Evolutionary conservation across 345 rosid genomes (phyloP).

Genomic region (Salix suchowensis): DNA sequence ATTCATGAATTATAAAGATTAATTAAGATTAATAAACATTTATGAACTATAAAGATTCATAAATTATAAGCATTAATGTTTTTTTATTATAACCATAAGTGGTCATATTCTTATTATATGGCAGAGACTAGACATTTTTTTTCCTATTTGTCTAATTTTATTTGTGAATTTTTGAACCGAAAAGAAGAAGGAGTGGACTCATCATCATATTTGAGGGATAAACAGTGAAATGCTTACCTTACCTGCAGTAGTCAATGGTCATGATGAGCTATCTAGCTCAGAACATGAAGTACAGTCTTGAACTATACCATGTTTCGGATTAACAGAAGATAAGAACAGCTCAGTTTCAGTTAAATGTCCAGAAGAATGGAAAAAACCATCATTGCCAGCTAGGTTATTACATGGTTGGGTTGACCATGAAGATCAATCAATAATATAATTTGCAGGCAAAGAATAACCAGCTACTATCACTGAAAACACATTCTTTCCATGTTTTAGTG

Average conservation of each 20-base stretch:
- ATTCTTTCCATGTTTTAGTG: slow-evolving; percentile 84
- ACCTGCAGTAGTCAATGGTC: not conserved
- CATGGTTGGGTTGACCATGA: slow-evolving; percentile 28
- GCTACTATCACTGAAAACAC: slow-evolving; percentile 41
- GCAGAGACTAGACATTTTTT: no score
- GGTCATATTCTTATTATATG: no score
- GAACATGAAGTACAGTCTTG: not conserved
- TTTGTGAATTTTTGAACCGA: no score
- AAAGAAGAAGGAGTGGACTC: no score
- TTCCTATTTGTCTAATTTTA: no score
- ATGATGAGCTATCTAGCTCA: not conserved
- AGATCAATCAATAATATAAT: slow-evolving; percentile 10
- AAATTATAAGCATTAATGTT: no score
- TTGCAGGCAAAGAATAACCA: slow-evolving; percentile 13
- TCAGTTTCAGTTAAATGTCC: not conserved
- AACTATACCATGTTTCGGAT: not conserved
- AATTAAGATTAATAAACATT: no score
- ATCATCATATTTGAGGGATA: not conserved
- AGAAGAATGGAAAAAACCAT: not conserved
- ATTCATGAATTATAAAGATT: no score
- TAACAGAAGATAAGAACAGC: not conserved
- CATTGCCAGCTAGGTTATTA: slow-evolving; percentile 1
- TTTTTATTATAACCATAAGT: no score
- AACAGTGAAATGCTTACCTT: not conserved
- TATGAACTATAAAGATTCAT: no score